Evolutionary conservation across 306 rosid genomes (phyloP).

Genomic region (Vachellia pachyceras): DNA sequence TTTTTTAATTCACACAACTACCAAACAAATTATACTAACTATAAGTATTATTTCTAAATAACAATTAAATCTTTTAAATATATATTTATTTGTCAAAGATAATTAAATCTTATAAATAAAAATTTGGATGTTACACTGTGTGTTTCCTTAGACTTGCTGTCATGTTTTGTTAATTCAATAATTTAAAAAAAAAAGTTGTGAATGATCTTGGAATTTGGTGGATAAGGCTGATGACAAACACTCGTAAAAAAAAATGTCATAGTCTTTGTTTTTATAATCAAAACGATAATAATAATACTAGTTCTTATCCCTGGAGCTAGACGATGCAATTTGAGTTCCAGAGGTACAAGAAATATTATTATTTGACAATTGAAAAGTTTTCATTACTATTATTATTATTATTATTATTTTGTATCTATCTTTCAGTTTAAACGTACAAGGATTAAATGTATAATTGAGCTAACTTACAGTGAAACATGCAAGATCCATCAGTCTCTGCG

Average conservation of each 20-base stretch:
- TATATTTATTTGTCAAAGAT: too few relatives aligned
- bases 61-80: too few relatives aligned
- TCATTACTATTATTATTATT: slow-evolving; percentile 47
- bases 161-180: slow-evolving; percentile 28
- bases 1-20: too few relatives aligned
- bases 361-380: slow-evolving; percentile 40
- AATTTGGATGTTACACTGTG: too few relatives aligned
- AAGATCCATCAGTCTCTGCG: too few relatives aligned
- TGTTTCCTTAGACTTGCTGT: slow-evolving; percentile 40
- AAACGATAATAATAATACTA: neutral
- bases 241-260: slow-evolving; percentile 28
- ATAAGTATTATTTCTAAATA: too few relatives aligned
- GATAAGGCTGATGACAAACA: slow-evolving; percentile 53
- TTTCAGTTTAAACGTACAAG: neutral
- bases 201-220: slow-evolving; percentile 41
- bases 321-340: slow-evolving; percentile 31
- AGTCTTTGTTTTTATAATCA: slow-evolving; percentile 29
- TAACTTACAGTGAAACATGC: slow-evolving; percentile 2
- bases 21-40: too few relatives aligned
- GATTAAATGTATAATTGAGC: neutral
- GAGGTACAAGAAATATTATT: slow-evolving; percentile 37
- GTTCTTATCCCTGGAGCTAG: slow-evolving; percentile 45
- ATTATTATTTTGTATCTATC: slow-evolving; percentile 59
- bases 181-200: neutral
- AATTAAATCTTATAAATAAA: too few relatives aligned